Conservation (phyloP, 2,329 filamentous ascomycete genomes). For the Paecilomyces sp. region DNA sequence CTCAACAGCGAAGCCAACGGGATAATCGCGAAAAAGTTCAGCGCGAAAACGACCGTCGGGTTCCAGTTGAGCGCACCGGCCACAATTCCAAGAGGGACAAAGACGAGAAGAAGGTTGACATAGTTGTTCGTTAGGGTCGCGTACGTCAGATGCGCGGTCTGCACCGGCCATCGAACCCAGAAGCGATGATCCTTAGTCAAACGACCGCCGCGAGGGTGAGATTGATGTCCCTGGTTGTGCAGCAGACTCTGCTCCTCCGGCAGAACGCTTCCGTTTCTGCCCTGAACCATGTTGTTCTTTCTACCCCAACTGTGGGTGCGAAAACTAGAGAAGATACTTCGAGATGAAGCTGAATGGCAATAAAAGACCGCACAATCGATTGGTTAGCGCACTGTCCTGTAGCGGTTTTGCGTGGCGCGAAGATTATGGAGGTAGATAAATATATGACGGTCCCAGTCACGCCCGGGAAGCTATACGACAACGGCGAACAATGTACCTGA, state of each 20-base stretch:
- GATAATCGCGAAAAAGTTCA: constrained; percentile 60
- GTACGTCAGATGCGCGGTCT: constrained; percentile 34
- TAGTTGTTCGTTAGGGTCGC: constrained; percentile 41
- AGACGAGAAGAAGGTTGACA: constrained; percentile 56
- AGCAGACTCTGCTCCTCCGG: constrained; percentile 29
- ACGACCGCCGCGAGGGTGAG: constrained; percentile 10
- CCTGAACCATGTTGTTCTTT: constrained; percentile 20
- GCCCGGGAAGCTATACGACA: neutral
- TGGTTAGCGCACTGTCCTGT: neutral
- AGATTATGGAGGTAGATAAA: neutral
- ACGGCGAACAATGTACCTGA: neutral
- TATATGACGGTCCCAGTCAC: neutral
- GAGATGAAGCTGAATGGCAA: constrained; percentile 14
- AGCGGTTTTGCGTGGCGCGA: neutral
- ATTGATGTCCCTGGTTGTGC: constrained; percentile 10
- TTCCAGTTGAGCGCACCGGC: constrained; percentile 54
- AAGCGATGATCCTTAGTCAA: constrained; percentile 28
- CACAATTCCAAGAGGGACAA: constrained; percentile 58
- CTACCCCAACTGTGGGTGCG: constrained; percentile 23
- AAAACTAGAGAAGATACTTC: constrained; percentile 19
- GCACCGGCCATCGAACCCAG: constrained; percentile 34
- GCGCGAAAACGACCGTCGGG: constrained; percentile 51
- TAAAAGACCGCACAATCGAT: constrained; percentile 1
- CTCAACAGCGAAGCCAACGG: constrained; percentile 55
- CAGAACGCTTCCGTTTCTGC: constrained; percentile 11